phyloP scores from a whole-genome alignment of 208 protist species.

The Herpetomonas tarakana region DNA sequence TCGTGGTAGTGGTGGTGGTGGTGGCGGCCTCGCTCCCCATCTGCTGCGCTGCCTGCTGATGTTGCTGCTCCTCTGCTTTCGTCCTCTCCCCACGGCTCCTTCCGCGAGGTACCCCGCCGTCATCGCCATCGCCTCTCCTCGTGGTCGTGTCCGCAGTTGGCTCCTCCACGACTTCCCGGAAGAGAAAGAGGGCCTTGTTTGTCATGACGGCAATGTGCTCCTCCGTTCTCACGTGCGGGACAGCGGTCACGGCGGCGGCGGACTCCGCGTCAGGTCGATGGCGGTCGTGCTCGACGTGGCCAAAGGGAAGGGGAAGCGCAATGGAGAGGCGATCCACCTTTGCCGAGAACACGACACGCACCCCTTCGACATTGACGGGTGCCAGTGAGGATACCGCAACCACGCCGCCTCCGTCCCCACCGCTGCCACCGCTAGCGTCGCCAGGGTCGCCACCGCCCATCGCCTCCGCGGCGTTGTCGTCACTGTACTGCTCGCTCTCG shows the following conservation, averaged over 20 bases:
- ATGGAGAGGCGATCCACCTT: slow-evolving; percentile 23
- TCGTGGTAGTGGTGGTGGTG: background rate
- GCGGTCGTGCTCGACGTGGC: slow-evolving; percentile 19
- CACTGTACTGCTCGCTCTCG: background rate
- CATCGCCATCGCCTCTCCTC: too few relatives aligned
- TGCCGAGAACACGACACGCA: slow-evolving; percentile 5
- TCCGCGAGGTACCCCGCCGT: too few relatives aligned
- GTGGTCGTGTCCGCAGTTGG: background rate
- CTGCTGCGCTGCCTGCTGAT: too few relatives aligned
- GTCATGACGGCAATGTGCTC: background rate
- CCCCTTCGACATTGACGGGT: slow-evolving; percentile 2
- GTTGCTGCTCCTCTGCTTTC: too few relatives aligned
- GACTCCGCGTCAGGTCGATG: too few relatives aligned
- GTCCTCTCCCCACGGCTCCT: too few relatives aligned
- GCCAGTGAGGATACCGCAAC: background rate
- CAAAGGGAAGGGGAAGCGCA: slow-evolving; percentile 24
- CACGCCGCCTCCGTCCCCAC: background rate
- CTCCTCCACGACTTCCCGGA: slow-evolving; percentile 5
- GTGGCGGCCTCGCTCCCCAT: background rate
- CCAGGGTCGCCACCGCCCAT: background rate
- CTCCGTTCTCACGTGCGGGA: too few relatives aligned
- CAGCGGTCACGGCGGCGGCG: too few relatives aligned
- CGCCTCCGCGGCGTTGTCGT: background rate
- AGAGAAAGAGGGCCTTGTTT: slow-evolving; percentile 5
- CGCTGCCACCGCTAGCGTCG: background rate